These are phyloP conservation scores for Pseudocercospora fuligena DNA, from an alignment of 2,329 filamentous ascomycete species.

Conservation along the genomic window DNA sequence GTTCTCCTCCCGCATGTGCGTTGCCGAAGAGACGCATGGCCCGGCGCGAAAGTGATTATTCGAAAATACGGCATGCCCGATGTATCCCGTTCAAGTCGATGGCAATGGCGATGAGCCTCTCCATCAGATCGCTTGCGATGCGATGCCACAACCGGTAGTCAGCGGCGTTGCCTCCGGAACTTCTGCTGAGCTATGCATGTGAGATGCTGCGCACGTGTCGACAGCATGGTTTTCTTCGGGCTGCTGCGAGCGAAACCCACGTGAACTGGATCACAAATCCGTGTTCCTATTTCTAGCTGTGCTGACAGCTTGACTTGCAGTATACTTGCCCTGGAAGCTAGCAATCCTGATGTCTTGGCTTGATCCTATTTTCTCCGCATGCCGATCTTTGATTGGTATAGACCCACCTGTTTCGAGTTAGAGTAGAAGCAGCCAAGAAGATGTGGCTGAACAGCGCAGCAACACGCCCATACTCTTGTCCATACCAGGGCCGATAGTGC, in stretches of 20 bases:
- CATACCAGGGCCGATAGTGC: not conserved
- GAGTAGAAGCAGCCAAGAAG: not conserved
- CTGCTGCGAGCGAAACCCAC: not conserved
- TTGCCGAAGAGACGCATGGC: too few species aligned
- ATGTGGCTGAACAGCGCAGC: not conserved
- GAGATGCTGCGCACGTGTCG: not conserved
- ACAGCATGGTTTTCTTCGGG: not conserved
- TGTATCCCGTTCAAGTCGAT: not conserved
- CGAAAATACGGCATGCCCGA: too few species aligned
- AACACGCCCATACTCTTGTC: not conserved
- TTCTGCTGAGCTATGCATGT: too few species aligned
- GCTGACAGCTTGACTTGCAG: constrained; percentile 2
- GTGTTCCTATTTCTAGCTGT: not conserved
- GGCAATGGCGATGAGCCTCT: not conserved
- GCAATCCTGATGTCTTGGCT: not conserved
- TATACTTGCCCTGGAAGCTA: not conserved
- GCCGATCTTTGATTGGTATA: constrained; percentile 6
- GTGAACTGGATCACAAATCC: not conserved
- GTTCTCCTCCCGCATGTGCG: too few species aligned
- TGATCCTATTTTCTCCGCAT: constrained; percentile 1
- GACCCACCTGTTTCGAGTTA: not conserved
- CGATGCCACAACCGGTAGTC: not conserved
- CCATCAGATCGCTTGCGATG: not conserved
- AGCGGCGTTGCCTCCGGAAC: too few species aligned
- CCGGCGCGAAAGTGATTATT: too few species aligned